Evolutionary conservation across 2,329 filamentous ascomycete genomes (phyloP).

Genomic region (Fusarium nematophilum): DNA sequence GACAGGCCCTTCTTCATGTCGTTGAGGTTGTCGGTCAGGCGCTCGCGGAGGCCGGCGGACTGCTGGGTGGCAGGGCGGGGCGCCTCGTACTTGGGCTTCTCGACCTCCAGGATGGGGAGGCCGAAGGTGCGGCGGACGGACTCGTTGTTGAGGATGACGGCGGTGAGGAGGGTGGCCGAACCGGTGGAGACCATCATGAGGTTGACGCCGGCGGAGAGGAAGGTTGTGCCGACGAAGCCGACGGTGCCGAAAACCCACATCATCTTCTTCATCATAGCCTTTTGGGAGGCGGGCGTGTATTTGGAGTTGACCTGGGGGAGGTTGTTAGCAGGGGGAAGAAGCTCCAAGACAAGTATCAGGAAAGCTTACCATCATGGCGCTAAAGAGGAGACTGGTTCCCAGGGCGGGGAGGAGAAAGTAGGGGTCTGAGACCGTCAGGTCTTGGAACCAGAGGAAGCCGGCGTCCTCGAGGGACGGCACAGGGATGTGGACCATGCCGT

Average conservation of each 20-base stretch:
- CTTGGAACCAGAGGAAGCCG: slow-evolving; percentile 80
- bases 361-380: slow-evolving; percentile 63
- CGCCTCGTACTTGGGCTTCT: slow-evolving; percentile 49
- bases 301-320: slow-evolving; percentile 50
- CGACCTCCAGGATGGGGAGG: slow-evolving; percentile 51
- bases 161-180: slow-evolving; percentile 51
- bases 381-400: slow-evolving; percentile 67
- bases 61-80: slow-evolving; percentile 44
- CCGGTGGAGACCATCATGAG: slow-evolving; percentile 59
- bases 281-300: slow-evolving; percentile 47
- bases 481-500: slow-evolving; percentile 79
- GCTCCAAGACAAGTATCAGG: fast-evolving
- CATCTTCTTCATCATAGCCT: slow-evolving; percentile 55
- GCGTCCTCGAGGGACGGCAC: slow-evolving; percentile 81
- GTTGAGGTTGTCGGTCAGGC: slow-evolving; percentile 48
- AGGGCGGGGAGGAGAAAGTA: slow-evolving; percentile 77
- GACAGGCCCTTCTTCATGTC: slow-evolving; percentile 54
- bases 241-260: slow-evolving; percentile 56
- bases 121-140: slow-evolving; percentile 52
- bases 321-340: slow-evolving; percentile 32
- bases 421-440: slow-evolving; percentile 82
- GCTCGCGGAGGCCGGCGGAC: slow-evolving; percentile 44
- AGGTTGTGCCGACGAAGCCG: slow-evolving; percentile 58
- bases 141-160: slow-evolving; percentile 52
- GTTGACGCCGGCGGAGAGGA: slow-evolving; percentile 61